Base-by-base conservation (phyloP, 257 asterid genomes). In the Gentiana dahurica region DNA sequence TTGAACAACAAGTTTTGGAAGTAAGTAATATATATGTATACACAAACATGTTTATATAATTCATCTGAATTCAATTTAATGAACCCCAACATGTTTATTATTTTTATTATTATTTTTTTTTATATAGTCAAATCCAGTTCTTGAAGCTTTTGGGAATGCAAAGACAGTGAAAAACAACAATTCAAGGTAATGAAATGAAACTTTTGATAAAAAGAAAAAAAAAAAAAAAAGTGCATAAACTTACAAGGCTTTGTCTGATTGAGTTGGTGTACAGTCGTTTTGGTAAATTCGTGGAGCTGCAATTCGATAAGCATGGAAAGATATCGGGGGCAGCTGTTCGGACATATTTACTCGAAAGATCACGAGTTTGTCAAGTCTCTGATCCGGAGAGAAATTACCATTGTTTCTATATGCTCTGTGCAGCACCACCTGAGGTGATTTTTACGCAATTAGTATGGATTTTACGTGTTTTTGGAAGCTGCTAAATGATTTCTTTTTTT, bases 301-400 rank as follows among this genome's bases (percentile, higher is more conserved):
- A 87, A 69, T 91, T 91, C 51, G 98, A 91, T 73, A 87, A 68
- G 67, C 83, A 78, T 54, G 94, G 89, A 64, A 91, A 82, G 83
- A 91, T 91, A 67, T 91, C 98, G 34, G 98, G 98, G 67, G 98
- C 98, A 32, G 98, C 98, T 49, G 87, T 91, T 32, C 72, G 96
- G 71, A 91, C 98, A 10, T 91, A 91, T 64, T 87, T 91, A 34
- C 87, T 91, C 1, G 98, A 91, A 76, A 75, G 98, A 76, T 87
- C 96, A 7, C 94, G 96, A 8, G 98, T 91, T 65, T 91, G 96
- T 76, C 95, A 91, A 78, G 91, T 82, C 49, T 87, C 95, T 59
- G 92, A 91, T 71, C 98, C 96, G 8, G 95, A 87, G 73, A 79
- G 98, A 75, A 91, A 91, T 50, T 91, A 91, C 71, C 98, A 91